Evolutionary conservation across 805 yeast genomes (phyloP), one percentile per base, ranked within the genome.

Genomic region (Lipomyces oligophaga): DNA sequence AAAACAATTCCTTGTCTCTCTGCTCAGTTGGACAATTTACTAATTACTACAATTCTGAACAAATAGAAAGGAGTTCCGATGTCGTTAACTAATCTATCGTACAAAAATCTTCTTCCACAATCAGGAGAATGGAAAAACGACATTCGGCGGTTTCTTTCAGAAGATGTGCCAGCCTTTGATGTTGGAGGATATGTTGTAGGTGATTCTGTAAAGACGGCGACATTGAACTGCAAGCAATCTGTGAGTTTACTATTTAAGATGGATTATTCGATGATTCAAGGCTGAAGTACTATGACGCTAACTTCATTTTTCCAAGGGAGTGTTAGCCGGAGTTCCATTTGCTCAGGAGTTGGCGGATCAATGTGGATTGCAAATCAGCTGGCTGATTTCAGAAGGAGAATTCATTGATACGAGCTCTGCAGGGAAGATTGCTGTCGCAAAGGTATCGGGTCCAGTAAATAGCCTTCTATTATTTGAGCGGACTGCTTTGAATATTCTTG

Each of bases 181-280:
- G 84, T 81, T 59, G 97, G 97, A 27, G 97, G 96, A 1, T 86
- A 70, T 60, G 97, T 90, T 1, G 97, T 90, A n/a, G 97, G 97
- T 10, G 74, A 75, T 43, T 81, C 74, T 35, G 57, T 58, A 2
- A 83, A 85, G 60, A 71, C 79, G 2, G 97, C 95, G 1, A 79
- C 85, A 1, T 70, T 89, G 34, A 83, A 77, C 67, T 84, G 94
- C 73, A 89, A 89, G 66, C 81, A 82, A 49, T 70, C 73, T 33
- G 60, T 57, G 31, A 10, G 59, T 35, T 18, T 10, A 10, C 24
- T 19, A 26, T 13, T 26, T 18, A 31, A 16, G 6, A 32, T 20
- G 28, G 16, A 37, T 15, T 45, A 8, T 33, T 6, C 21, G 42
- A 19, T 32, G 22, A 6, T 24, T 25, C 8, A 16, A n/a, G 18